Conservation (phyloP, 2,329 filamentous ascomycete genomes). For the Colletotrichum tropicicola region DNA sequence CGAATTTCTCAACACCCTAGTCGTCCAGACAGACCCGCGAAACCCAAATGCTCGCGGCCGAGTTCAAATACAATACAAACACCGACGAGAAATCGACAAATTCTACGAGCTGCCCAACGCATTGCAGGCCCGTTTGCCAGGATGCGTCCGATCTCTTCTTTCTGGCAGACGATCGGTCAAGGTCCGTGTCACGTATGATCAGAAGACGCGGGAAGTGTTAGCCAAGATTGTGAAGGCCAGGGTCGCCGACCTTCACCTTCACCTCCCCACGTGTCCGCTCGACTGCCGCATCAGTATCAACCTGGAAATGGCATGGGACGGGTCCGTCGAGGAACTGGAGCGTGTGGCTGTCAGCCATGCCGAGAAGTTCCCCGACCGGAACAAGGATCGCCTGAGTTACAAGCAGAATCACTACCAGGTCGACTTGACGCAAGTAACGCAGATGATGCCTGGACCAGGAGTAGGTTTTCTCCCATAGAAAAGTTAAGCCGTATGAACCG, state of each 20-base stretch:
- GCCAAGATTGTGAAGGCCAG: conserved; percentile 91
- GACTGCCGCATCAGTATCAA: conserved; percentile 96
- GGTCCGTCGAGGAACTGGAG: conserved; percentile 67
- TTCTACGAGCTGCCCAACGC: conserved; percentile 79
- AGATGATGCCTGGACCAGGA: conserved; percentile 44
- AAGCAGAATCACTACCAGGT: conserved; percentile 87
- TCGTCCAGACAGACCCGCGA: conserved; percentile 65
- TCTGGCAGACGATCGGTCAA: conserved; percentile 65
- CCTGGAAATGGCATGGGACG: conserved; percentile 88
- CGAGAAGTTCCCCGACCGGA: conserved; percentile 66
- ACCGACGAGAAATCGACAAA: conserved; percentile 83
- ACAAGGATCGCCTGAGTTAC: conserved; percentile 93
- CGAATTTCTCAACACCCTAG: conserved; percentile 79
- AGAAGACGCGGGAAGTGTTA: conserved; percentile 73
- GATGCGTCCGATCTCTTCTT: conserved; percentile 69
- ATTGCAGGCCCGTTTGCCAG: conserved; percentile 68
- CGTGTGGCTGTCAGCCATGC: conserved; percentile 43
- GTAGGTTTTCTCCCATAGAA: conserved; percentile 40
- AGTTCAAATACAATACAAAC: conserved; percentile 79
- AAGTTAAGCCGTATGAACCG: not conserved
- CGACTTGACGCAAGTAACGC: conserved; percentile 90
- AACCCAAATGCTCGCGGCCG: conserved; percentile 58
- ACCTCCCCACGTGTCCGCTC: conserved; percentile 78
- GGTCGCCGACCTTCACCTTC: conserved; percentile 88
- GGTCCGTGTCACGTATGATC: conserved; percentile 80